A percentile compares a stretch with the other conserved stretches of the same genome.
phyloP scores from a whole-genome alignment of 805 yeast genomes.

The Pichia paraexigua region DNA sequence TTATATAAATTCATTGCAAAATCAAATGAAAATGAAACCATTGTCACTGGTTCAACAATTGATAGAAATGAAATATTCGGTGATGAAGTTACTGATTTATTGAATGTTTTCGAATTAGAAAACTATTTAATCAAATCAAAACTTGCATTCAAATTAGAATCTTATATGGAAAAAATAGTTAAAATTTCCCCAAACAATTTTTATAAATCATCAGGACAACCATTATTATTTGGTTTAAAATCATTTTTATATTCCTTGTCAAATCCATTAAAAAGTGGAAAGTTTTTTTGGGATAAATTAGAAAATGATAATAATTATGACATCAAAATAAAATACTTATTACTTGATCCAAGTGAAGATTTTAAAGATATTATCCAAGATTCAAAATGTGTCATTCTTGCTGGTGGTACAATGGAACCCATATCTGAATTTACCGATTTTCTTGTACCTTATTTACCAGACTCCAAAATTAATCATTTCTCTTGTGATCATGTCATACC shows the following conservation, averaged over 20 bases:
- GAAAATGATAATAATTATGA: conserved; percentile 22
- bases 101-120: conserved; percentile 63
- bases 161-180: conserved; percentile 40
- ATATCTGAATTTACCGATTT: conserved; percentile 58
- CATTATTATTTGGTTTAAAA: conserved; percentile 57
- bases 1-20: conserved; percentile 40
- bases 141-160: conserved; percentile 77
- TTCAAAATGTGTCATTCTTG: conserved; percentile 63
- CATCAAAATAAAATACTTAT: conserved; percentile 51
- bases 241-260: conserved; percentile 57
- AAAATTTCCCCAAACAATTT: conserved; percentile 3
- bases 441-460: conserved; percentile 50
- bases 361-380: conserved; percentile 60
- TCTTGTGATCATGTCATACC: conserved; percentile 86
- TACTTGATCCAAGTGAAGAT: conserved; percentile 69
- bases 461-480: conserved; percentile 40
- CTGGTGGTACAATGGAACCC: conserved; percentile 97
- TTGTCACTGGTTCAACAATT: conserved; percentile 48
- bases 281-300: conserved; percentile 50
- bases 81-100: conserved; percentile 55
- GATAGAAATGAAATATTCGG: conserved; percentile 44
- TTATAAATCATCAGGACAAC: conserved; percentile 26
- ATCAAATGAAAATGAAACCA: conserved; percentile 23
- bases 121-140: conserved; percentile 58
- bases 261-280: conserved; percentile 76